Evolutionary conservation across 305 asterid genomes (phyloP), one percentile per base, ranked within the genome.

Genomic region (Ruellia speciosa): DNA sequence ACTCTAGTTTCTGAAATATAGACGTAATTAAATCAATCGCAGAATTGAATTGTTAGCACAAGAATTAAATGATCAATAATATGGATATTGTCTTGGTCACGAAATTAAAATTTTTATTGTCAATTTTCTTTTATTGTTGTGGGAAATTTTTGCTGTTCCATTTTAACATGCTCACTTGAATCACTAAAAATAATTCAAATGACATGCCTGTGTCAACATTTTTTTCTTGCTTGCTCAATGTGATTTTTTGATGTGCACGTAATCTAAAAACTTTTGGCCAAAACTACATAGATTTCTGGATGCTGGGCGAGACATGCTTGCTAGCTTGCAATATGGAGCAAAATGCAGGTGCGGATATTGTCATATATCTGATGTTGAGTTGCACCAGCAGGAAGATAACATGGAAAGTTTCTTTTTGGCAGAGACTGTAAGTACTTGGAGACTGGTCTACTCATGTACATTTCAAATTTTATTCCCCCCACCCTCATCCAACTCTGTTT

Each of bases 331-430:
- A 56, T 79, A 81, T 55, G 94, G 83, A 15, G 95, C 98, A 63
- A 82, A 88, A 62, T 90, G 98, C 83, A 79, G 82, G 13, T 90
- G 98, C 57, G 96, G 98, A 65, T 90, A 90, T 81, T 87, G 98
- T 62, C 96, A 87, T 73, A 87, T 90, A 79, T 80, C 95, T 56
- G 98, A 90, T 76, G 98, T 90, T 28, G 98, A 90, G 74, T 65
- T 77, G 69, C 98, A 85, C 71, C 82, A 60, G 75, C 96, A 87
- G 75, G 98, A 90, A 79, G 96, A 90, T 77, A 89, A 83, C 76
- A 90, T 90, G 98, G 98, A 90, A 75, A 90, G 98, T 79, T 90
- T 90, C 73, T 90, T 90, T 75, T 79, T 90, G 79, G 95, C 98
- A 0, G 98, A 90, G 80, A 90, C 98, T 55, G 98, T 87, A 79